Evolutionary conservation across 352 stramenopile species (phyloP).

Genomic region (Globisporangium recalcitrans): DNA sequence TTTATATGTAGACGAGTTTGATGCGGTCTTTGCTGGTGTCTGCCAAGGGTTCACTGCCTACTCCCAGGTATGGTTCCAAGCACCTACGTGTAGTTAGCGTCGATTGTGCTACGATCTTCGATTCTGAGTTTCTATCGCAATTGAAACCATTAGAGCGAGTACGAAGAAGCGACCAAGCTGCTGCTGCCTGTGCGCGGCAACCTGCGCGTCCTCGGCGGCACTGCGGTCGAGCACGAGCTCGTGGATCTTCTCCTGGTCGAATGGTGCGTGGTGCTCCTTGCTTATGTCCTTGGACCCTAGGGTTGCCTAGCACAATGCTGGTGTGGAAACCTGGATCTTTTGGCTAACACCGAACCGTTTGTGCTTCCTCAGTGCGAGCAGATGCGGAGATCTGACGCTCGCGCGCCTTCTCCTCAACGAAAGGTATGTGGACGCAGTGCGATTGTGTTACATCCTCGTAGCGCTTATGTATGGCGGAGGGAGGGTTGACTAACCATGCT

Average conservation of each 20-base stretch:
- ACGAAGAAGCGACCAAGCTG: slow-evolving; percentile 45
- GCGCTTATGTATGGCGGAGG: not conserved
- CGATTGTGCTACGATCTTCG: too few species aligned
- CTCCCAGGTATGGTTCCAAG: slow-evolving; percentile 31
- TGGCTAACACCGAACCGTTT: too few species aligned
- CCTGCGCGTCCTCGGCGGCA: slow-evolving; percentile 67
- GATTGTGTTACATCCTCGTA: not conserved
- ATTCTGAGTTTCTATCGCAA: too few species aligned
- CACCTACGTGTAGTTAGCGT: too few species aligned
- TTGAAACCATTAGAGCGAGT: slow-evolving; percentile 40
- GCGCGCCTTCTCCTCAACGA: slow-evolving; percentile 83
- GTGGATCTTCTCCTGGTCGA: slow-evolving; percentile 75
- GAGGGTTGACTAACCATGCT: too few species aligned
- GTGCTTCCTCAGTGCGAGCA: slow-evolving; percentile 42
- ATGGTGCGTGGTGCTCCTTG: slow-evolving; percentile 31
- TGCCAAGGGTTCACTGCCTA: slow-evolving; percentile 70
- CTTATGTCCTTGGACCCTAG: not conserved
- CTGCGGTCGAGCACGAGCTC: slow-evolving; percentile 65
- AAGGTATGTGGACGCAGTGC: slow-evolving; percentile 24
- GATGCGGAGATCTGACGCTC: slow-evolving; percentile 58
- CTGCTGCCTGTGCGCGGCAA: slow-evolving; percentile 61
- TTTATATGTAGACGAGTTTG: slow-evolving; percentile 28
- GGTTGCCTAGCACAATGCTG: too few species aligned
- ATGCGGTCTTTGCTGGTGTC: slow-evolving; percentile 43
- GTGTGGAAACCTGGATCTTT: not conserved